Evolutionary conservation across 163 green algal species (phyloP).

Genomic region (Coccomyxa subellipsoidea): DNA sequence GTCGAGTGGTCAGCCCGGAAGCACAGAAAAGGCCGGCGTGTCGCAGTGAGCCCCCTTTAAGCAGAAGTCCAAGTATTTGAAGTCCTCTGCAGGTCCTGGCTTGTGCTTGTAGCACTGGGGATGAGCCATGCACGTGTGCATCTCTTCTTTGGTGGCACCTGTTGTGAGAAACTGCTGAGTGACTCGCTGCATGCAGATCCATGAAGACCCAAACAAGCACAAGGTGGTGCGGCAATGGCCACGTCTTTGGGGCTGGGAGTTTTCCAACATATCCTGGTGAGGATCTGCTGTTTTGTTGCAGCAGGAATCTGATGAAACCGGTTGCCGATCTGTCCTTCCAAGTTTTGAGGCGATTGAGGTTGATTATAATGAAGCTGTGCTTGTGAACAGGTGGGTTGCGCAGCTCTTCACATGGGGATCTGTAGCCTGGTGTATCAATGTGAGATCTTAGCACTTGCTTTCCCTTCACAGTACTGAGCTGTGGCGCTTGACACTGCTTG

Average conservation of each 20-base stretch:
- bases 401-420: slow-evolving; percentile 4
- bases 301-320: too few relatives aligned
- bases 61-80: not conserved
- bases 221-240: not conserved
- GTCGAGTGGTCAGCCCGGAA: not conserved
- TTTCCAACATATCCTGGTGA: slow-evolving; percentile 3
- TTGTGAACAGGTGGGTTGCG: slow-evolving; percentile 1
- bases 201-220: not conserved
- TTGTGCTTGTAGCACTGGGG: too few relatives aligned
- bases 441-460: not conserved
- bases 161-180: too few relatives aligned
- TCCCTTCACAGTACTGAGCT: not conserved
- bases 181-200: not conserved
- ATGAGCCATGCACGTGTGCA: too few relatives aligned
- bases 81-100: not conserved
- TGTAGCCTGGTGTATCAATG: not conserved
- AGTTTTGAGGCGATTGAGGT: too few relatives aligned
- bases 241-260: slow-evolving; percentile 7
- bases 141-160: too few relatives aligned
- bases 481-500: too few relatives aligned
- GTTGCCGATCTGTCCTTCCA: too few relatives aligned
- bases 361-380: too few relatives aligned
- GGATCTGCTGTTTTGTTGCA: not conserved
- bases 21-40: not conserved
- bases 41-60: not conserved